These are phyloP conservation scores for Xylaria palmicola DNA, from an alignment of 495 filamentous ascomycete species.

Conservation along the genomic window DNA sequence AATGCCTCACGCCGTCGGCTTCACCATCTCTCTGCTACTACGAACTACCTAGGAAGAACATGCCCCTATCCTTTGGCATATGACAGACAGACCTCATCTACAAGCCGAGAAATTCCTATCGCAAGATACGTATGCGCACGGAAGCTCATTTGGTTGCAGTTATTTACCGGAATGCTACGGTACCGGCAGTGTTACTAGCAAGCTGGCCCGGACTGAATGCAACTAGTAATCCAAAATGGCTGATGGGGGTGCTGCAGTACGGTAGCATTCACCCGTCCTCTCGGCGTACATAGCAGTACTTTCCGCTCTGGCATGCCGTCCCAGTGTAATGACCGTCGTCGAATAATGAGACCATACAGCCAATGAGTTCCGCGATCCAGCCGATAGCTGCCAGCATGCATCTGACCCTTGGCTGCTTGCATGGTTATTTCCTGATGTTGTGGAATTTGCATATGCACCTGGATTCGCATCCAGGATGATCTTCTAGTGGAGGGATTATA, in stretches of 20 bases:
- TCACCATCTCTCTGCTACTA: background rate
- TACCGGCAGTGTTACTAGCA: conserved; percentile 2
- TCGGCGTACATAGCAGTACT: background rate
- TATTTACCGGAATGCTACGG: conserved; percentile 13
- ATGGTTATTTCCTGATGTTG: conserved; percentile 18
- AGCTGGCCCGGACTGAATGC: conserved; percentile 4
- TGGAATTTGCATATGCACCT: conserved; percentile 5
- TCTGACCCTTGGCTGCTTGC: conserved; percentile 32
- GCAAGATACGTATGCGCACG: conserved; percentile 3
- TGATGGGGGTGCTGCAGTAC: conserved; percentile 11
- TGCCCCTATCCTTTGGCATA: background rate
- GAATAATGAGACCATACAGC: conserved; percentile 14
- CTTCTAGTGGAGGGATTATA: background rate
- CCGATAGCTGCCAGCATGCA: conserved; percentile 24
- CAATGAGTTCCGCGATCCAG: conserved; percentile 26
- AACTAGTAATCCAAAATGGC: conserved; percentile 1
- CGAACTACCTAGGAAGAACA: background rate
- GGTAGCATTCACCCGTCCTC: background rate
- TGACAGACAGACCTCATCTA: background rate
- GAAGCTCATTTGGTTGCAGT: conserved; percentile 1
- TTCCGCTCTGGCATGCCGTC: background rate
- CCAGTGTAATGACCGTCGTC: background rate
- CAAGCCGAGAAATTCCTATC: conserved; percentile 10
- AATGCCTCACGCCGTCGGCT: background rate
- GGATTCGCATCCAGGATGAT: conserved; percentile 8